Percentiles rank a stretch among this genome's conserved stretches.
Conservation (phyloP, 768 basidiomycete genomes). For the Gautieria morchelliformis region DNA sequence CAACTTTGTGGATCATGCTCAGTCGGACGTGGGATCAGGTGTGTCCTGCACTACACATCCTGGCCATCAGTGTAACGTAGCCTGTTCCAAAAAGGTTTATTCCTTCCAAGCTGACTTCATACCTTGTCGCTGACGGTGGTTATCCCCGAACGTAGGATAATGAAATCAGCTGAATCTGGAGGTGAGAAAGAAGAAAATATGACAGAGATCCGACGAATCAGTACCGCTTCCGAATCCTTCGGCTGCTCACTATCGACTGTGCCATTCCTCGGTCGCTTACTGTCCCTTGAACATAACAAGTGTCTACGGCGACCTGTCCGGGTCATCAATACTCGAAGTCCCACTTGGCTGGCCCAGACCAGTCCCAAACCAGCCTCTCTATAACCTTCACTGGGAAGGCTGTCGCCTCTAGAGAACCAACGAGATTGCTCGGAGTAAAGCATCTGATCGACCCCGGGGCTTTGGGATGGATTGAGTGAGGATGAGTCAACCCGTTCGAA, state of each 20-base stretch:
- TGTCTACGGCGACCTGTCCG: conserved; percentile 63
- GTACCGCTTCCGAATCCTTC: conserved; percentile 24
- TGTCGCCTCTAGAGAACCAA: conserved; percentile 65
- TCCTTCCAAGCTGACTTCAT: background rate
- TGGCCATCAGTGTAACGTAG: no score
- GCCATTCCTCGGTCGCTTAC: background rate
- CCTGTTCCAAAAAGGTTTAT: no score
- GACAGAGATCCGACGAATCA: conserved; percentile 65
- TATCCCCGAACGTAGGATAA: conserved; percentile 51
- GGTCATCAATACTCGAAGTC: conserved; percentile 72
- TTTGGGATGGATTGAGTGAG: conserved; percentile 12
- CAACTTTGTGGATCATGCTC: no score
- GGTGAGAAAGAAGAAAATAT: conserved; percentile 62
- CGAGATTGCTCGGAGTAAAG: conserved; percentile 64
- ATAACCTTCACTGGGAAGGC: conserved; percentile 41
- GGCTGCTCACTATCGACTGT: no score
- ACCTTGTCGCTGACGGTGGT: conserved; percentile 21
- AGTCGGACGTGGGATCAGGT: no score
- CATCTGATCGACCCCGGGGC: conserved; percentile 26
- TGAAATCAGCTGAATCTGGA: conserved; percentile 62
- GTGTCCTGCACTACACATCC: no score
- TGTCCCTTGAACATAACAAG: conserved; percentile 25
- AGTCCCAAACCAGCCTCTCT: conserved; percentile 85
- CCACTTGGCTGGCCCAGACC: conserved; percentile 90
- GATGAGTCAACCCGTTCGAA: conserved; percentile 31